Evolutionary conservation across 345 rosid species (phyloP).

Genomic region (Turritis glabra): DNA sequence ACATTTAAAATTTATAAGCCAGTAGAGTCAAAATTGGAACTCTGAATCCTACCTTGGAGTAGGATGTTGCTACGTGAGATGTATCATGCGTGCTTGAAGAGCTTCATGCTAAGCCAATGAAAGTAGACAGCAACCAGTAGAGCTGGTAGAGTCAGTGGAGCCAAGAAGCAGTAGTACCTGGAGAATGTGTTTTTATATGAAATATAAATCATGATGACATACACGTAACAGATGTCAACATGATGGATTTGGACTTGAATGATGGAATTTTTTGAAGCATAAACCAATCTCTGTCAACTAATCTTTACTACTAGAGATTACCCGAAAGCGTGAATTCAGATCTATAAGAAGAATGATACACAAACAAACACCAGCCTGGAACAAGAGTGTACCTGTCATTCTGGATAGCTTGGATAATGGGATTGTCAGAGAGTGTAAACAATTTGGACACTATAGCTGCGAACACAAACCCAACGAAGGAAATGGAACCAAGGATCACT

Average conservation of each 20-base stretch:
- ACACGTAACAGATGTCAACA: not conserved
- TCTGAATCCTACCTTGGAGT: not conserved
- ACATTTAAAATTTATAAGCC: not conserved
- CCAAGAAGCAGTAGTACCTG: constrained; percentile 76
- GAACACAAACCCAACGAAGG: constrained; percentile 23
- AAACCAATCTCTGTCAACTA: too few relatives aligned
- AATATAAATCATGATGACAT: not conserved
- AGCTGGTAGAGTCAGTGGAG: constrained; percentile 80
- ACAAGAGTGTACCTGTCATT: constrained; percentile 38
- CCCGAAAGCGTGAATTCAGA: too few relatives aligned
- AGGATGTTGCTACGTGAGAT: not conserved
- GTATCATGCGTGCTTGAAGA: constrained; percentile 79
- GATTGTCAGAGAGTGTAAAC: constrained; percentile 24
- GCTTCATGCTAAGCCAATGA: constrained; percentile 94
- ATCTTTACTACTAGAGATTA: too few relatives aligned
- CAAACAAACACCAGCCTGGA: not conserved
- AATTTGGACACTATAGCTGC: constrained; percentile 16
- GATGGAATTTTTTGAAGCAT: too few relatives aligned
- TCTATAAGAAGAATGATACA: constrained; percentile 1
- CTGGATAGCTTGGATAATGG: constrained; percentile 31
- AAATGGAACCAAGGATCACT: constrained; percentile 21
- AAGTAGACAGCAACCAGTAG: constrained; percentile 70
- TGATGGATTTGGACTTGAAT: too few relatives aligned
- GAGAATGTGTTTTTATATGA: not conserved
- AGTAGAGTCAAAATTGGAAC: not conserved